Base-by-base conservation (phyloP, 2,329 filamentous ascomycete species). In the Pyrenophora seminiperda region DNA sequence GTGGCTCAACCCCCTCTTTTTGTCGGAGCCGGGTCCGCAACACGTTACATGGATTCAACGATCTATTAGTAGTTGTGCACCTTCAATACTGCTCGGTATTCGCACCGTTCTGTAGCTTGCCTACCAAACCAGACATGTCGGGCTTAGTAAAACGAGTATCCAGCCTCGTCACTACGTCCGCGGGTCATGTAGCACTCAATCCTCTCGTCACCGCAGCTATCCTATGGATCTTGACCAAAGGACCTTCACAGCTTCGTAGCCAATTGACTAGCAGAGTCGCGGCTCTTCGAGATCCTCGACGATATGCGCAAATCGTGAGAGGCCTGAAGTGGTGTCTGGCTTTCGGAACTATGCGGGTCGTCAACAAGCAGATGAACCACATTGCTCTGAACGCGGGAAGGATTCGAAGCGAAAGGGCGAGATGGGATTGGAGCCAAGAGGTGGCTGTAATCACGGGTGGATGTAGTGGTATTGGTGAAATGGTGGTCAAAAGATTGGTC, bases 381-480 rank as follows among this genome's bases (percentile, higher is more conserved):
- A 43, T 70, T 10, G 70, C 71, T 15, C 56, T 72, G 18, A 73
- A 78, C 65, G 69, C 73, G 36, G 77, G 73, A 63, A 67, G 71
- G 10, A 41, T 73, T 9, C 61, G 56, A 39, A 68, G 68, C 5
- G 66, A 72, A 49, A 71, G 70, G 51, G 62, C 68, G 39, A 58
- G 59, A 9, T 73, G 71, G 71, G 56, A 61, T 2, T 73, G 63
- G 65, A 58, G 53, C 4, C 31, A 58, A 5, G 72, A 74, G 41
- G 52, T 74, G 9, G 70, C 67, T 2, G 69, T 73, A 22, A 58
- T 74, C 2, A 74, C 71, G 2, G 72, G 72, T 7, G 72, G 72
- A 2, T 70, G 68, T 43, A 65, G 63, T 39, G 72, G 71, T 5
- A 71, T 74, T 44, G 72, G 72, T n/a, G 55, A 60, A 37, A 43